Evolutionary conservation across 805 yeast genomes (phyloP), one percentile per base, ranked within the genome.

Genomic region (Torulaspora delbrueckii): DNA sequence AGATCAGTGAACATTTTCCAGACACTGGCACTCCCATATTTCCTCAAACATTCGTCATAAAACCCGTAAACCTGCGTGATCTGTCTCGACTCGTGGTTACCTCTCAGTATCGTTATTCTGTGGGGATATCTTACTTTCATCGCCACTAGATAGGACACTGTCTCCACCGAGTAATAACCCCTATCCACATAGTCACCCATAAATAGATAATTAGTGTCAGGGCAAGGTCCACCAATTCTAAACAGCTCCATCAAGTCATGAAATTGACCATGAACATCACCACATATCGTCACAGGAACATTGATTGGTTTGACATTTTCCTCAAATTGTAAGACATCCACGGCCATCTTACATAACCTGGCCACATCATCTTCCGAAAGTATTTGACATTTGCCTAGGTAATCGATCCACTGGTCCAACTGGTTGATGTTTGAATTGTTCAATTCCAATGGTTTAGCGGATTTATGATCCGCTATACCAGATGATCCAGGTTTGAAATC

Each of bases 241-340:
- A 89, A 90, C 48, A 89, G 73, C 67, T 89, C 96, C 82, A 88
- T 85, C 65, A 89, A 73, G 71, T 89, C 97, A 65, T 90, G 96
- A 66, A 89, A 90, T 67, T 89, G 97, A 33, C 97, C 97, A 64
- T 89, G 97, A 44, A 89, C 91, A 68, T 89, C 97, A 55, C 97
- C 97, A 73, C 97, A 91, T 54, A 90, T 89, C 14, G 98, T 91
- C 28, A 93, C 98, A 4, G 99, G 99, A 7, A 89, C 91, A 52
- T 79, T 81, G 38, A 91, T 96, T 1, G 96, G 96, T 70, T 91
- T 96, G 41, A 91, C 96, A 63, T 93, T 91, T 57, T 86, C 90
- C 71, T 90, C 97, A 56, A 81, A 83, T 65, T 87, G 95, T 58
- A 90, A 71, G 27, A 89, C 93, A 56, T 90, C 96, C 48, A 84